Conservation (phyloP, 75 land plant species). For the Pseudotsuga menziesii region DNA sequence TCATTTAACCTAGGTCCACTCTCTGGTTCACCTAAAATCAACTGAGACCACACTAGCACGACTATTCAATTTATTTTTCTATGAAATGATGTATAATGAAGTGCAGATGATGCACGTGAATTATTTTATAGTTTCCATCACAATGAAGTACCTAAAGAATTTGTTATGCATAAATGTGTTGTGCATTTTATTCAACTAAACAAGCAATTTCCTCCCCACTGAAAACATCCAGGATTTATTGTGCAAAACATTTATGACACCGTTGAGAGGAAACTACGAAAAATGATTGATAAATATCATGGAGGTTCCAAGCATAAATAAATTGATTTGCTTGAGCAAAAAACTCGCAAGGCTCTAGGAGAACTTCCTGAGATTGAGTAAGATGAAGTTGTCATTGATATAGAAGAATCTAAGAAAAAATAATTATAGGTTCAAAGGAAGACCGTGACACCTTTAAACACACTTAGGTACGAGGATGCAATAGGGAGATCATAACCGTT, state of each 20-base stretch:
- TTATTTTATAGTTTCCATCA: conserved; percentile 95
- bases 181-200: conserved; percentile 87
- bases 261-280: conserved; percentile 63
- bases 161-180: conserved; percentile 96
- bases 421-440: conserved; percentile 40
- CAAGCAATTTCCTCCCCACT: conserved; percentile 73
- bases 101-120: conserved; percentile 77
- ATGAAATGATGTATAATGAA: too few relatives aligned
- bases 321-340: conserved; percentile 84
- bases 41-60: too few relatives aligned
- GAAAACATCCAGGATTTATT: conserved; percentile 86
- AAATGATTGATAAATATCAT: conserved; percentile 90
- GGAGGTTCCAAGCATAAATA: conserved; percentile 81
- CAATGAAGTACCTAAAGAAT: conserved; percentile 94
- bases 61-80: too few relatives aligned
- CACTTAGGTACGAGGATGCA: conserved; percentile 48
- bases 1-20: too few relatives aligned
- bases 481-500: conserved; percentile 27
- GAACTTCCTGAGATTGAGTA: conserved; percentile 74
- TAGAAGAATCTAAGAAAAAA: conserved; percentile 34
- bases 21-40: too few relatives aligned
- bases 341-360: conserved; percentile 70
- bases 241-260: conserved; percentile 93
- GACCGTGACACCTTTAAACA: conserved; percentile 53
- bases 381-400: conserved; percentile 39